A percentile compares a stretch with the other conserved stretches of the same genome.
Evolutionary conservation across 805 yeast species (phyloP).

Genomic region (Kurtzmaniella cleridarum): DNA sequence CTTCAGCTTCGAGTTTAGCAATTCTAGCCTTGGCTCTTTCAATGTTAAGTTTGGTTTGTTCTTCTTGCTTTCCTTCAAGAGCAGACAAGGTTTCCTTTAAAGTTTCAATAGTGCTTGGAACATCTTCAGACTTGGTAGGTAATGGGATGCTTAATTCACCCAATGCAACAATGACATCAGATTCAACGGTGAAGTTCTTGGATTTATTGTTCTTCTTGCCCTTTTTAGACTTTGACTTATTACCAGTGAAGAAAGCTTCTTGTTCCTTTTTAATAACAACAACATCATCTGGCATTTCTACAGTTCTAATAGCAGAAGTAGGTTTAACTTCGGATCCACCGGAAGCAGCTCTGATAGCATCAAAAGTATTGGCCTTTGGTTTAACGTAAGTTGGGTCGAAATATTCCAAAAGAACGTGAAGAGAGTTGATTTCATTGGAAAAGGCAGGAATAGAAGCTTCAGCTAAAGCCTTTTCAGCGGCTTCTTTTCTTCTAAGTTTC

Average conservation of each 20-base stretch:
- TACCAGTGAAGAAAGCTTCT: constrained; percentile 50
- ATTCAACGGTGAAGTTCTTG: constrained; percentile 65
- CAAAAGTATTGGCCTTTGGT: constrained; percentile 35
- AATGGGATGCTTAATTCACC: constrained; percentile 70
- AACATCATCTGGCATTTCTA: constrained; percentile 60
- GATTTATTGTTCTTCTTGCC: constrained; percentile 42
- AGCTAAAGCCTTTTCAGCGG: constrained; percentile 61
- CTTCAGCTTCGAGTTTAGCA: constrained; percentile 57
- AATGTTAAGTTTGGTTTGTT: constrained; percentile 70
- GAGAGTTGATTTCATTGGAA: constrained; percentile 67
- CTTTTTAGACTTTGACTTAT: constrained; percentile 34
- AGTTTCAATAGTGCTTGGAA: constrained; percentile 55
- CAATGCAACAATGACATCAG: constrained; percentile 71
- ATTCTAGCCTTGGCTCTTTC: constrained; percentile 74
- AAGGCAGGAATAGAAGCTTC: constrained; percentile 83
- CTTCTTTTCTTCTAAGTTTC: constrained; percentile 47
- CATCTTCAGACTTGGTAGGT: constrained; percentile 73
- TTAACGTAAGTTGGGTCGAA: constrained; percentile 77
- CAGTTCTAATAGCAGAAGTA: constrained; percentile 36
- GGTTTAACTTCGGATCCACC: constrained; percentile 15
- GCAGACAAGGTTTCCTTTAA: constrained; percentile 69
- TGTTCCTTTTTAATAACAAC: constrained; percentile 61
- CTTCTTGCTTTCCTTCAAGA: constrained; percentile 69
- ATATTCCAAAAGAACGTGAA: constrained; percentile 64
- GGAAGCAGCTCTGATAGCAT: constrained; percentile 22